Conservation (phyloP, 2,329 filamentous ascomycete species). For the Immersiporthe knoxdaviesiana region DNA sequence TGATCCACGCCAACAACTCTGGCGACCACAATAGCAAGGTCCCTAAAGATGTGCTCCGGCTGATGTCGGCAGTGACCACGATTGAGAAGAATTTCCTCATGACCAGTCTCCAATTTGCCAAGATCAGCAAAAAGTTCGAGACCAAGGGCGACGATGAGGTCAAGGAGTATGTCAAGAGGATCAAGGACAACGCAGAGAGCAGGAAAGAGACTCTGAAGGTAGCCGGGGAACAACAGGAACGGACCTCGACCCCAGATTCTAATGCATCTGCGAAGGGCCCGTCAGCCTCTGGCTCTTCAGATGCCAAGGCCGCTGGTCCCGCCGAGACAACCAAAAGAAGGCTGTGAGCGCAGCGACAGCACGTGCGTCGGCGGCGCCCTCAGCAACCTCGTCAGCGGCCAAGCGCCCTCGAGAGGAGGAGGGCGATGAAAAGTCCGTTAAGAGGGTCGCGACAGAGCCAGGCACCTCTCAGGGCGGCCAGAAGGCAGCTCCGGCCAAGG, state of each 20-base stretch:
- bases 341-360: conserved; percentile 25
- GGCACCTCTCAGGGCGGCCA: conserved; percentile 32
- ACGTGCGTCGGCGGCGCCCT: conserved; percentile 32
- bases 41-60: conserved; percentile 58
- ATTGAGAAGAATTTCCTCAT: conserved; percentile 61
- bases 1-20: conserved; percentile 58
- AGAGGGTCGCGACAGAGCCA: conserved; percentile 44
- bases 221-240: conserved; percentile 33
- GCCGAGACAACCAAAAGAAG: conserved; percentile 33
- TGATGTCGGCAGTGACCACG: conserved; percentile 66
- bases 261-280: conserved; percentile 12
- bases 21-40: conserved; percentile 57
- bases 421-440: conserved; percentile 40
- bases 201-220: conserved; percentile 34
- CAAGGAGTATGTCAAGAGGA: conserved; percentile 60
- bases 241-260: conserved; percentile 29
- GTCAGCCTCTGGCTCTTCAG: conserved; percentile 4
- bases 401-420: conserved; percentile 48
- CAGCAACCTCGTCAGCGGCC: conserved; percentile 23
- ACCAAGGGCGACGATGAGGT: conserved; percentile 68
- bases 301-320: conserved; percentile 30
- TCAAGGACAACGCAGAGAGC: conserved; percentile 37
- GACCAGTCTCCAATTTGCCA: conserved; percentile 68
- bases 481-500: conserved; percentile 26
- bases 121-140: conserved; percentile 64